These are phyloP conservation scores for Alternaria brassicae DNA, from an alignment of 2,329 filamentous ascomycete genomes.

Conservation along the genomic window DNA sequence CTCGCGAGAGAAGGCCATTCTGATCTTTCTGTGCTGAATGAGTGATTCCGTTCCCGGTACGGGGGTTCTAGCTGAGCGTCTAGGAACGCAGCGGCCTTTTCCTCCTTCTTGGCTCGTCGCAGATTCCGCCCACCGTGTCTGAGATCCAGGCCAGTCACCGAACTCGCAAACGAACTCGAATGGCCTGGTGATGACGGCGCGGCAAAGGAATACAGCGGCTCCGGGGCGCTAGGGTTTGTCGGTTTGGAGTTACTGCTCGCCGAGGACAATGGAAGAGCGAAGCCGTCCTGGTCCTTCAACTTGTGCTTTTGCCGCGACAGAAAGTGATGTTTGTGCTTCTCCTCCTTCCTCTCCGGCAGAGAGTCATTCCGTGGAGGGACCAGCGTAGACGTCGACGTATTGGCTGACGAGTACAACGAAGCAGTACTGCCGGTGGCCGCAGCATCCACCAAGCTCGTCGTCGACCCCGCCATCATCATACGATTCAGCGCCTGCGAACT, in stretches of 20 bases:
- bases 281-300: slow-evolving; percentile 73
- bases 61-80: slow-evolving; percentile 43
- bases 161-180: slow-evolving; percentile 75
- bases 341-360: slow-evolving; percentile 68
- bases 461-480: slow-evolving; percentile 69
- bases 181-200: slow-evolving; percentile 74
- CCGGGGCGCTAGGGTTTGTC: slow-evolving; percentile 76
- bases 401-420: slow-evolving; percentile 76
- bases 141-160: slow-evolving; percentile 79
- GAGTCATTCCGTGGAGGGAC: slow-evolving; percentile 61
- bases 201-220: slow-evolving; percentile 80
- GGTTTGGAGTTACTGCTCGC: slow-evolving; percentile 78
- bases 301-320: slow-evolving; percentile 81
- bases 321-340: slow-evolving; percentile 78
- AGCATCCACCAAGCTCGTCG: slow-evolving; percentile 71
- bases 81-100: slow-evolving; percentile 54
- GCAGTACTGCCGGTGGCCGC: slow-evolving; percentile 61
- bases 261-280: slow-evolving; percentile 73
- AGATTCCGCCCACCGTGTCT: slow-evolving; percentile 78
- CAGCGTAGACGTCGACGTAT: slow-evolving; percentile 78
- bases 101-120: slow-evolving; percentile 73
- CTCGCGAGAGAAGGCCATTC: slow-evolving; percentile 46
- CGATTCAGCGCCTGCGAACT: slow-evolving; percentile 71
- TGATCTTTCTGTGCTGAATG: slow-evolving; percentile 48
- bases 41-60: slow-evolving; percentile 47